Percentiles rank a stretch among this genome's conserved stretches.
These are phyloP conservation scores for Cryptococcus hybrid DNA, from an alignment of 1,284 basidiomycete genomes.

Conservation along the genomic window DNA sequence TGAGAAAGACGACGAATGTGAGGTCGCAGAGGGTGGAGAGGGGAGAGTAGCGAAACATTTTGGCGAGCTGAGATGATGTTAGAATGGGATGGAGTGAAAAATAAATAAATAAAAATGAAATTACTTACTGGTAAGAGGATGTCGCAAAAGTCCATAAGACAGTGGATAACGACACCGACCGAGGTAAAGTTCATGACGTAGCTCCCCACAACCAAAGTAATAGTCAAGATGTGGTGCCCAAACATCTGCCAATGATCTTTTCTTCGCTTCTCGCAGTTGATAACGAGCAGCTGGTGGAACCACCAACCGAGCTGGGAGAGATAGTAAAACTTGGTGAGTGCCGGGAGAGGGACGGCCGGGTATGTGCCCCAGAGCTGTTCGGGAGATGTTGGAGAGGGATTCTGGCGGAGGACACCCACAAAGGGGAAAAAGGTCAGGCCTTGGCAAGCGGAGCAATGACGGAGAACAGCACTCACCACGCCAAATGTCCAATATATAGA, in stretches of 20 bases:
- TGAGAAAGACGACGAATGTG: conserved; percentile 75
- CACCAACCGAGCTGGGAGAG: conserved; percentile 91
- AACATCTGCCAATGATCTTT: conserved; percentile 97
- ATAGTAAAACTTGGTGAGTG: conserved; percentile 85
- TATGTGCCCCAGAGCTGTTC: conserved; percentile 75
- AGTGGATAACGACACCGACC: conserved; percentile 81
- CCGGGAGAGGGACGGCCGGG: conserved; percentile 75
- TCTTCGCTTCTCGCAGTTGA: conserved; percentile 88
- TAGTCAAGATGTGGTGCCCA: conserved; percentile 88
- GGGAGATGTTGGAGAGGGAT: conserved; percentile 70
- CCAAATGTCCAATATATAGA: conserved; percentile 70
- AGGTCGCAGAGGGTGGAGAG: conserved; percentile 68
- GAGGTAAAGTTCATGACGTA: conserved; percentile 84
- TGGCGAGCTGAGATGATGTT: conserved; percentile 64
- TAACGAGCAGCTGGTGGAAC: conserved; percentile 83
- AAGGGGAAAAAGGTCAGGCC: background rate
- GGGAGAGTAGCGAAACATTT: conserved; percentile 87
- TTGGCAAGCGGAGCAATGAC: background rate
- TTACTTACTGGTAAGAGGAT: conserved; percentile 80
- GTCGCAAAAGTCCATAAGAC: conserved; percentile 92
- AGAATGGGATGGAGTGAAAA: background rate
- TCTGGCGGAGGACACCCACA: conserved; percentile 68
- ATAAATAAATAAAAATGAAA: background rate
- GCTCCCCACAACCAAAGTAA: conserved; percentile 70
- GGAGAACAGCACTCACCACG: conserved; percentile 61